Base-by-base conservation (phyloP, 1,284 basidiomycete genomes). In the Hypsizygus ulmarius region DNA sequence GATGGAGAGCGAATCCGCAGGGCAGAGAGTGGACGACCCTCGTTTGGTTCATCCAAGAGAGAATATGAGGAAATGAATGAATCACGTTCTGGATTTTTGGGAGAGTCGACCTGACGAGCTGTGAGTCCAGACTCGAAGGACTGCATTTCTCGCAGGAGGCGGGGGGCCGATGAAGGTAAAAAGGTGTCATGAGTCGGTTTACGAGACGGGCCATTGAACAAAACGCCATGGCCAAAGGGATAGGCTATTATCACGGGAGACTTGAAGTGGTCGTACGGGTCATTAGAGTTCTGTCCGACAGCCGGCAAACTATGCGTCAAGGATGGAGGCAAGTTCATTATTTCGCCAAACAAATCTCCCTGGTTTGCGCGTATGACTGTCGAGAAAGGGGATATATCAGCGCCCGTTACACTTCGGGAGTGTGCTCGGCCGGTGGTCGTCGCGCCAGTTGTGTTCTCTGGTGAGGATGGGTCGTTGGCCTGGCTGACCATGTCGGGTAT, bases 91-190 rank as follows among this genome's bases (percentile, higher is more conserved):
- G 49, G 39, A 42, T 42, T 50, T 51, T 55, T 51, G 35, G 45
- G 50, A 51, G 36, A 33, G 61, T 74, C 74, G 28, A 58, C 60
- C 49, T 75, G 84, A 21, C 81, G 75, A 0, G 86, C 87, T 0
- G 88, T 91, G 40, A 86, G 64, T 0, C 80, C 82, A 2, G 85
- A 89, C 56, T 90, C 88, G 58, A 90, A 91, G 0, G 84, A 87
- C 55, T 89, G 85, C 81, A 90, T 84, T 62, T 84, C 84, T 14
- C 87, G 81, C 32, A 90, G 62, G 34, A 72, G 68, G 2, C 76
- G 79, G 1, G 78, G 74, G 1, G 74, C 54, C 40, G 63, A 63
- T 7, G 69, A 67, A 58, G 66, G 73, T 43, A 64, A 64, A 49
- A 64, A 40, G 8, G 55, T 53, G 27, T 27, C 38, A 2, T 30